phyloP scores from a whole-genome alignment of 2,329 filamentous ascomycete species.

The Massarina eburnea region DNA sequence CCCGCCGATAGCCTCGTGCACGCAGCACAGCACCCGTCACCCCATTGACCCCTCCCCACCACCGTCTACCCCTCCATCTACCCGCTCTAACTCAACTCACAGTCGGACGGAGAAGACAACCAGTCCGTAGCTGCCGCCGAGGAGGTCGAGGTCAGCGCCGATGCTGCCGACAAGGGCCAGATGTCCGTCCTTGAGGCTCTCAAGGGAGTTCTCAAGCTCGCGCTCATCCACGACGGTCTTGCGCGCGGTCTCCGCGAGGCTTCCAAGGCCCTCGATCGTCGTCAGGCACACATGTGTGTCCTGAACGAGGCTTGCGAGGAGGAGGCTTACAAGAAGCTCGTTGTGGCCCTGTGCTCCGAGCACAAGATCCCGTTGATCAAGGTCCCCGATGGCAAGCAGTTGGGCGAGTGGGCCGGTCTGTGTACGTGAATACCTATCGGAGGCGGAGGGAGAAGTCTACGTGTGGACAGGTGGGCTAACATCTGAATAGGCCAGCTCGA shows the following conservation, averaged over 20 bases:
- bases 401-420: conserved; percentile 99
- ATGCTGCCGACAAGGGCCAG: conserved; percentile 79
- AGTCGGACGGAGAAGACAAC: conserved; percentile 99
- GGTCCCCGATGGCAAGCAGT: conserved; percentile 99
- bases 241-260: conserved; percentile 98
- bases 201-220: conserved; percentile 98
- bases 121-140: conserved; percentile 73
- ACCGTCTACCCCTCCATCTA: background rate
- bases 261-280: conserved; percentile 96
- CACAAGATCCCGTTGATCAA: conserved; percentile 99
- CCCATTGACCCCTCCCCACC: conserved; percentile 1
- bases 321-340: conserved; percentile 99
- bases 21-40: background rate
- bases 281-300: conserved; percentile 99
- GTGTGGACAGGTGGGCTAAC: conserved; percentile 11
- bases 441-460: conserved; percentile 1
- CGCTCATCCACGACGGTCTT: conserved; percentile 99
- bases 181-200: conserved; percentile 98
- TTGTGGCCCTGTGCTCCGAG: conserved; percentile 97
- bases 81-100: conserved; percentile 9
- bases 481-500: conserved; percentile 79
- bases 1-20: background rate
- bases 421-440: conserved; percentile 67
- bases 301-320: conserved; percentile 99
- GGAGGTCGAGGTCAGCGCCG: conserved; percentile 95